Evolutionary conservation across 2,329 filamentous ascomycete genomes (phyloP).

Genomic region (Nigrograna mackinnonii): DNA sequence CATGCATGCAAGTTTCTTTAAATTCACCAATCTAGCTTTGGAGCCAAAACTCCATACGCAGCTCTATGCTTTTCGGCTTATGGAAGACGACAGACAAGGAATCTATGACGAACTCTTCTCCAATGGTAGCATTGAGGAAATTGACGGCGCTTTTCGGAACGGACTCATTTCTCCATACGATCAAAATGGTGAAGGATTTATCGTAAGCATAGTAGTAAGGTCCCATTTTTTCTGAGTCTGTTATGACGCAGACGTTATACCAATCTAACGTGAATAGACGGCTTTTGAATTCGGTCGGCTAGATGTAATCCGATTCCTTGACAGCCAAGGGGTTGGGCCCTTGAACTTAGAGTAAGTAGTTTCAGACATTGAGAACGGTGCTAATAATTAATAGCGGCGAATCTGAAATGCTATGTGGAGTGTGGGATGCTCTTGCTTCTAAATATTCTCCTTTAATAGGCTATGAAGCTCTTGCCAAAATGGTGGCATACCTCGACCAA

Average conservation of each 20-base stretch:
- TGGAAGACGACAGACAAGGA: not conserved
- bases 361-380: no score
- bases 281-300: constrained; percentile 3
- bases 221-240: not conserved
- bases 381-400: no score
- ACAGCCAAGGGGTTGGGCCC: constrained; percentile 13
- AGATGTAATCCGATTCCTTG: constrained; percentile 15
- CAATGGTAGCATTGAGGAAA: constrained; percentile 7
- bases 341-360: constrained; percentile 12
- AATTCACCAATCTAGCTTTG: not conserved
- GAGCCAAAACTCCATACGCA: constrained; percentile 5
- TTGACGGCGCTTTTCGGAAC: constrained; percentile 12
- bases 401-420: no score
- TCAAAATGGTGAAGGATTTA: constrained; percentile 3
- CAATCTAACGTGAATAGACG: constrained; percentile 5
- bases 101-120: constrained; percentile 6
- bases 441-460: no score
- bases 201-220: constrained; percentile 11
- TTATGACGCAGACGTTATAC: not conserved
- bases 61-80: constrained; percentile 4
- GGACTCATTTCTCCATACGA: constrained; percentile 17
- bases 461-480: no score
- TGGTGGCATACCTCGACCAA: no score
- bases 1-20: not conserved
- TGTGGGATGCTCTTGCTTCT: no score